A percentile compares a stretch with the other conserved stretches of the same genome.
Evolutionary conservation across 2,329 filamentous ascomycete genomes (phyloP).

Genomic region (Elsinoe ampelina): DNA sequence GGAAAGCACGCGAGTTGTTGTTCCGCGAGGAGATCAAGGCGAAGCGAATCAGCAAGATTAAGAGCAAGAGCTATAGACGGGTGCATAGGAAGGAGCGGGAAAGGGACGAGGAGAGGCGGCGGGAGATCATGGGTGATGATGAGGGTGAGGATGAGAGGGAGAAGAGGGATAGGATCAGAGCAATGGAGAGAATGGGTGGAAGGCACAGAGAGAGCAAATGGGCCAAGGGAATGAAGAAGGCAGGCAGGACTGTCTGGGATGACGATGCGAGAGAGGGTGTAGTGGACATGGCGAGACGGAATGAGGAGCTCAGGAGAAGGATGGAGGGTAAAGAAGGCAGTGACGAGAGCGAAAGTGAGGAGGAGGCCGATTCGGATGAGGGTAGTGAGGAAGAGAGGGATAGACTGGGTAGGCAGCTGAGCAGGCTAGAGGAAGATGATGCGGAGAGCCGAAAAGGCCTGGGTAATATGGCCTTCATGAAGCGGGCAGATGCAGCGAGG

Average conservation of each 20-base stretch:
- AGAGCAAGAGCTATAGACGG: slow-evolving; percentile 88
- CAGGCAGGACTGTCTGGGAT: slow-evolving; percentile 76
- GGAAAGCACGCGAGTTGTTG: slow-evolving; percentile 71
- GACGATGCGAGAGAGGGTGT: slow-evolving; percentile 72
- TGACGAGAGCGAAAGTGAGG: slow-evolving; percentile 33
- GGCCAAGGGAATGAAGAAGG: slow-evolving; percentile 75
- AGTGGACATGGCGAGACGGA: slow-evolving; percentile 69
- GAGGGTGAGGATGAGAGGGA: slow-evolving; percentile 58
- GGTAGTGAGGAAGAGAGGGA: slow-evolving; percentile 14
- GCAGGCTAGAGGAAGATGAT: slow-evolving; percentile 31
- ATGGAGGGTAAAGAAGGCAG: slow-evolving; percentile 62
- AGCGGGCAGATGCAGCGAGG: slow-evolving; percentile 68
- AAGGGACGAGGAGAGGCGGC: slow-evolving; percentile 44
- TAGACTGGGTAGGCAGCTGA: slow-evolving; percentile 29
- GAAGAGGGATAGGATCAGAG: slow-evolving; percentile 61
- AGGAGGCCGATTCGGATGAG: slow-evolving; percentile 51
- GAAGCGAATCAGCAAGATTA: slow-evolving; percentile 97
- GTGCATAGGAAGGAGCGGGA: slow-evolving; percentile 76
- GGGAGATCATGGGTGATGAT: slow-evolving; percentile 49
- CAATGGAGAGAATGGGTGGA: slow-evolving; percentile 74
- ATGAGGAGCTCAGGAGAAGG: slow-evolving; percentile 70
- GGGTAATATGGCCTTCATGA: slow-evolving; percentile 89
- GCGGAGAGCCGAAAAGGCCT: slow-evolving; percentile 47
- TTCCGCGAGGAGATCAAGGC: slow-evolving; percentile 82
- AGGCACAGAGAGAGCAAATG: slow-evolving; percentile 84